These are phyloP conservation scores for Neopestalotiopsis rosae DNA, from an alignment of 2,329 filamentous ascomycete species.

Conservation along the genomic window DNA sequence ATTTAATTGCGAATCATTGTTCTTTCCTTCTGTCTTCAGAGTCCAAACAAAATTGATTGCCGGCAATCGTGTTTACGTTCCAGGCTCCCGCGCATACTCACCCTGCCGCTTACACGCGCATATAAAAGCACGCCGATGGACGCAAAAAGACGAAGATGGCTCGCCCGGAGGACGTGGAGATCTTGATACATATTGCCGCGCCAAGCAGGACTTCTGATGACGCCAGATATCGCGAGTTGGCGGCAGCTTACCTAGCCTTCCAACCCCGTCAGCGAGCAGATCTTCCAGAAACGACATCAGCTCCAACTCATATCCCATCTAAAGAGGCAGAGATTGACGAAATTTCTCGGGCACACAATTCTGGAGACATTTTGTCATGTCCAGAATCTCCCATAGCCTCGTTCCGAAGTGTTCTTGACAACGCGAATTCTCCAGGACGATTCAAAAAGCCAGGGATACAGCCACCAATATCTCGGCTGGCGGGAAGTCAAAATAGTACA, in stretches of 20 bases:
- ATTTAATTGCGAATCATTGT: background rate
- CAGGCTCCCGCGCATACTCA: background rate
- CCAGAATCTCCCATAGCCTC: slow-evolving; percentile 44
- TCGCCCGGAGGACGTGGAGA: slow-evolving; percentile 47
- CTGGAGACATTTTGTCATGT: slow-evolving; percentile 21
- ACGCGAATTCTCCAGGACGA: slow-evolving; percentile 35
- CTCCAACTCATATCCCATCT: background rate
- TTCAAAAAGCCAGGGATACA: background rate
- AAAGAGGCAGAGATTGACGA: background rate
- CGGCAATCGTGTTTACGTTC: background rate
- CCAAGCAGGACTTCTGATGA: slow-evolving; percentile 56
- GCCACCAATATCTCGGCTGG: background rate
- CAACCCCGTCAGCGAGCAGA: background rate
- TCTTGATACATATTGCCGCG: slow-evolving; percentile 61
- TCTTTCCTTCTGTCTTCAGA: background rate
- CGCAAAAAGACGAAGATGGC: slow-evolving; percentile 31
- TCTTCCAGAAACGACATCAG: background rate
- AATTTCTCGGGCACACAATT: background rate
- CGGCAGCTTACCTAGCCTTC: slow-evolving; percentile 57
- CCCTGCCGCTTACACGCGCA: background rate
- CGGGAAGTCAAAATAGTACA: slow-evolving; percentile 8
- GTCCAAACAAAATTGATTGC: background rate
- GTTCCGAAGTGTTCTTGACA: slow-evolving; percentile 51
- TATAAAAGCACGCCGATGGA: background rate
- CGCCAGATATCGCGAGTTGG: slow-evolving; percentile 52